phyloP scores from a whole-genome alignment of 2,329 filamentous ascomycete genomes.

The Lecanicillium sp. region DNA sequence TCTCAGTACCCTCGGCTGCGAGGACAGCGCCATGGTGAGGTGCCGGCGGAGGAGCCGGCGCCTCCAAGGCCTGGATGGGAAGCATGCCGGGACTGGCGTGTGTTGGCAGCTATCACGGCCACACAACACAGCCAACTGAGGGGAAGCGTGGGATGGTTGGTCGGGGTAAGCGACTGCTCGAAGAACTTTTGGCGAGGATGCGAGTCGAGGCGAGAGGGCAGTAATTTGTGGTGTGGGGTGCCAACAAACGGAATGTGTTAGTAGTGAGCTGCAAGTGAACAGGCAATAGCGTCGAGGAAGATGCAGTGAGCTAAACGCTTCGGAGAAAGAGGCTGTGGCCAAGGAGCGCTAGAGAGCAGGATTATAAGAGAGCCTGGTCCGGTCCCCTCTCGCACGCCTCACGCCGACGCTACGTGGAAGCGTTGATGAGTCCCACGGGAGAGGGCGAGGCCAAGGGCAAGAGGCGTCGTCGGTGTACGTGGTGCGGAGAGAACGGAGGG shows the following conservation, averaged over 20 bases:
- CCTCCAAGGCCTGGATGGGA: slow-evolving; percentile 48
- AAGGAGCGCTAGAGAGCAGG: slow-evolving; percentile 13
- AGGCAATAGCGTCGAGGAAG: slow-evolving; percentile 1
- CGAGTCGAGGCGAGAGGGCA: neutral
- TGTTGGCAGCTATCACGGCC: slow-evolving; percentile 1
- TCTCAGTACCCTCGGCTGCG: slow-evolving; percentile 42
- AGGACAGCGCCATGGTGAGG: slow-evolving; percentile 21
- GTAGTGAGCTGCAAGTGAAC: slow-evolving; percentile 10
- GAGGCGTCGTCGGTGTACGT: slow-evolving; percentile 8
- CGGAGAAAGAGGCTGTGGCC: neutral
- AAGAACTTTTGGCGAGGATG: neutral
- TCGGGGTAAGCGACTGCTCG: slow-evolving; percentile 6
- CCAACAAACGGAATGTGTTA: slow-evolving; percentile 1
- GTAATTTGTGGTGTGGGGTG: slow-evolving; percentile 8
- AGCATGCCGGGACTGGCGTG: slow-evolving; percentile 37
- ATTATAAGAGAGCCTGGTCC: slow-evolving; percentile 2
- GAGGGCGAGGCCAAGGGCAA: neutral
- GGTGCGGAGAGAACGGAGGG: slow-evolving; percentile 6
- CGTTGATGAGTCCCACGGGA: slow-evolving; percentile 11
- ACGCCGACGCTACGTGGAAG: slow-evolving; percentile 4
- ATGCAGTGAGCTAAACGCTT: neutral
- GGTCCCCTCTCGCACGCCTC: slow-evolving; percentile 10
- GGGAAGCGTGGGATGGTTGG: neutral
- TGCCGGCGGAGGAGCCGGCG: slow-evolving; percentile 26
- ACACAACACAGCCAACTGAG: slow-evolving; percentile 2